Percentiles rank a stretch among this genome's conserved stretches.
phyloP scores from a whole-genome alignment of 208 protist genomes.

The Zelonia costaricensis region DNA sequence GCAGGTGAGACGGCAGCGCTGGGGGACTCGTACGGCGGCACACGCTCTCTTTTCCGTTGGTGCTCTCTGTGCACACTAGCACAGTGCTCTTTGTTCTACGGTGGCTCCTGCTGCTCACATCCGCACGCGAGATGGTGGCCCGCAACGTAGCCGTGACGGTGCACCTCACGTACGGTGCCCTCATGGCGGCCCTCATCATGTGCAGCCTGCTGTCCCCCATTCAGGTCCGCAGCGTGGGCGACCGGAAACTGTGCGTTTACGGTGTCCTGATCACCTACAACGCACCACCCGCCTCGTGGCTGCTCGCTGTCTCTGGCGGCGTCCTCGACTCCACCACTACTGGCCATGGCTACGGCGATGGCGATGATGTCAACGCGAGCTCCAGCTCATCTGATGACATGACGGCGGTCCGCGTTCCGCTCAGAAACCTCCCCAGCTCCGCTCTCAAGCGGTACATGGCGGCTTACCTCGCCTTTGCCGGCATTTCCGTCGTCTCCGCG shows the following conservation, averaged over 20 bases:
- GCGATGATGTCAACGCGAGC: neutral
- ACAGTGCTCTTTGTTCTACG: too few relatives aligned
- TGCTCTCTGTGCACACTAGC: too few relatives aligned
- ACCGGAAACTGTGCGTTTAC: slow-evolving; percentile 28
- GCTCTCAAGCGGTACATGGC: slow-evolving; percentile 33
- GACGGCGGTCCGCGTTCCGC: neutral
- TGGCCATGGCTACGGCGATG: too few relatives aligned
- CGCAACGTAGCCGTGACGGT: slow-evolving; percentile 28
- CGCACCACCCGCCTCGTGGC: slow-evolving; percentile 3
- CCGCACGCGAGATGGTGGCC: slow-evolving; percentile 27
- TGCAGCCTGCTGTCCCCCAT: slow-evolving; percentile 51
- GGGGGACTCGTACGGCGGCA: too few relatives aligned
- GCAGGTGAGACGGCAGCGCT: too few relatives aligned
- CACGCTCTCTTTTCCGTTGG: neutral
- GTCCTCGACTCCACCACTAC: too few relatives aligned
- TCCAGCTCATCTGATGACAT: neutral
- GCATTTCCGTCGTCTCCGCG: slow-evolving; percentile 21
- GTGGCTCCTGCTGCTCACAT: too few relatives aligned
- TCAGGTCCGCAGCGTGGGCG: slow-evolving; percentile 20
- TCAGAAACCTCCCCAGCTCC: neutral
- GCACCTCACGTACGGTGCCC: slow-evolving; percentile 35
- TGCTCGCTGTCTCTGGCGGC: neutral
- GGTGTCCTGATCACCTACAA: slow-evolving; percentile 42
- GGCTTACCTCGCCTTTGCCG: slow-evolving; percentile 43
- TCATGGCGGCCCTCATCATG: slow-evolving; percentile 46